phyloP scores from a whole-genome alignment of 2,329 filamentous ascomycete species.

The Talaromyces marneffei region DNA sequence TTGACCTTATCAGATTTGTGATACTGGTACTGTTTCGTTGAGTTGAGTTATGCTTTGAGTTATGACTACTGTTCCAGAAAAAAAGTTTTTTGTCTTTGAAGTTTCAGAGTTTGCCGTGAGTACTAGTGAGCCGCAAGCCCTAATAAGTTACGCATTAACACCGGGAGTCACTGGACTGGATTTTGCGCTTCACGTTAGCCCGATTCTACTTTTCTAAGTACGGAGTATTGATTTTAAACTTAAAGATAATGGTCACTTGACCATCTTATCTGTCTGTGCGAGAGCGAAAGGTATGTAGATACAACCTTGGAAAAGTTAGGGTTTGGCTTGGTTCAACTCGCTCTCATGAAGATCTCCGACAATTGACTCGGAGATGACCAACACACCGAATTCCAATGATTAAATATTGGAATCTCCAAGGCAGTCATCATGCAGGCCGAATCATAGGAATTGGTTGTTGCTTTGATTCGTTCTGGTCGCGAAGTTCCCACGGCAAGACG shows the following conservation, averaged over 20 bases:
- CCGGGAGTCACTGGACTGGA: neutral
- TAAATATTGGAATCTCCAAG: too few species aligned
- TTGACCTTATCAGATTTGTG: neutral
- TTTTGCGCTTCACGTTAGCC: neutral
- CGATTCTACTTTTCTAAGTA: neutral
- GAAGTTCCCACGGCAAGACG: neutral
- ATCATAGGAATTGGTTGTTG: neutral
- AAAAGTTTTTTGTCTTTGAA: neutral
- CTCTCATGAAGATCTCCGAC: too few species aligned
- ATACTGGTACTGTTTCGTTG: neutral
- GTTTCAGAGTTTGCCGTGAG: neutral
- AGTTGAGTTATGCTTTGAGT: neutral
- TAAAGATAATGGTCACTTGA: neutral
- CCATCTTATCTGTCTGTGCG: neutral
- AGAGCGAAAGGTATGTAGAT: neutral
- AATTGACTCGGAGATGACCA: neutral
- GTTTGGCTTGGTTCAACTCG: neutral
- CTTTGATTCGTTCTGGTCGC: neutral
- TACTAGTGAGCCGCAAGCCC: neutral
- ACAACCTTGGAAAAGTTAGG: too few species aligned
- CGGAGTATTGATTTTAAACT: neutral
- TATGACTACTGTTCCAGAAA: neutral
- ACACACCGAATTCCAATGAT: neutral
- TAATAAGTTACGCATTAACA: neutral
- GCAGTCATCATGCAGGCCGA: neutral